Conservation (phyloP, 2,329 filamentous ascomycete species). For the Colletotrichum sansevieriae region DNA sequence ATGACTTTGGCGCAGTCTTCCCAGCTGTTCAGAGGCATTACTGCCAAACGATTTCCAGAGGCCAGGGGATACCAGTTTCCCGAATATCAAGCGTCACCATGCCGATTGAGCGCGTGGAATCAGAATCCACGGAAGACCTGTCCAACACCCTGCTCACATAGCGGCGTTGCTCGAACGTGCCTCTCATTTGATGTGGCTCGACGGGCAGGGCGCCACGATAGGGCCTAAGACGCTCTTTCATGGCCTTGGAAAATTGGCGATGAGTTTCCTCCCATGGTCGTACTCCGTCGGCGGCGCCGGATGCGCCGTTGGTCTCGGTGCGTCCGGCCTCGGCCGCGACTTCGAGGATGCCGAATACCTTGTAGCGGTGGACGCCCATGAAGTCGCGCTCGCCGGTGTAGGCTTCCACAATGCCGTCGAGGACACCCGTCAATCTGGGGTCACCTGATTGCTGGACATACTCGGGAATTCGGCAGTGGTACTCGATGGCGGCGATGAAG, state of each 20-base stretch:
- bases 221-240: conserved; percentile 66
- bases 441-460: conserved; percentile 64
- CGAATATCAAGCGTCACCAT: conserved; percentile 65
- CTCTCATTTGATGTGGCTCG: conserved; percentile 67
- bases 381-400: conserved; percentile 68
- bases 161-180: conserved; percentile 67
- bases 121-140: conserved; percentile 60
- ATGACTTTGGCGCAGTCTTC: conserved; percentile 67
- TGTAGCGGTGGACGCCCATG: conserved; percentile 68
- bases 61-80: conserved; percentile 66
- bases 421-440: conserved; percentile 62
- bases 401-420: conserved; percentile 67
- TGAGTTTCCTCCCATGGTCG: conserved; percentile 62
- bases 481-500: conserved; percentile 67
- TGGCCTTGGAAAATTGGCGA: conserved; percentile 63
- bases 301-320: no score
- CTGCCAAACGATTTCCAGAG: conserved; percentile 64
- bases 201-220: conserved; percentile 60
- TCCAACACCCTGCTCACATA: conserved; percentile 59
- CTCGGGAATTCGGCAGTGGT: conserved; percentile 66
- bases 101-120: conserved; percentile 60
- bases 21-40: conserved; percentile 69
- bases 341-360: conserved; percentile 65
- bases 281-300: no score
- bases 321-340: no score